Base-by-base conservation (phyloP, 352 stramenopile species). In the Pythium volutum region DNA sequence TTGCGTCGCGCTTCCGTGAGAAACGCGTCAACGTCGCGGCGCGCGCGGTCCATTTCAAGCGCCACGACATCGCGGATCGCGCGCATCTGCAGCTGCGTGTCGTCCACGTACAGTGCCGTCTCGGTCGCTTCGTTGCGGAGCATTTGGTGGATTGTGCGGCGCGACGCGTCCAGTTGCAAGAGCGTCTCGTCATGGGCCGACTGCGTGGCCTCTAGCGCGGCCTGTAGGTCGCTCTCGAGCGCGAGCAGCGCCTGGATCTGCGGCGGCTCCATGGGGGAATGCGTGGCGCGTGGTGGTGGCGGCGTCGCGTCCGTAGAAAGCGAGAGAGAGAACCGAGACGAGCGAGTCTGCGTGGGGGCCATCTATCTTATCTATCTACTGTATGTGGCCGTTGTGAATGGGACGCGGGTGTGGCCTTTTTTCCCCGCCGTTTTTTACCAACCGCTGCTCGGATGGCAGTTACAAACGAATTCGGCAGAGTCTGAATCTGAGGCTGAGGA, bases 211-310 rank as follows among this genome's bases (percentile, higher is more conserved):
- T 59, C 45, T 3, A 68, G 50, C 48, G 63, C 55, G 20, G 34
- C 59, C 5, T 64, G 41, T 10, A 76, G 66, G 33, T 65, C 60
- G 56, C n/a, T 18, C 22, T 69, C 57, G 12, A 76, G 66, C 57
- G 43, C 33, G 18, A 59, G 33, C 18, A 76, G 48, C 42, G 20
- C 38, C 38, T 51, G 31, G 16, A 33, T 59, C 41, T 47, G 51
- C 20, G 47, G 51, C 42, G 33, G 41, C 26, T 59, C 27, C 10
- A 47, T 45, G 8, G 33, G 3, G 48, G 47, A 42, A 20, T 43
- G 20, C 23, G 38, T 54, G 9, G 20, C n/a, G n/a, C n/a, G 16
- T 25, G 18, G 16, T 49, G 16, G 22, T 9, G 22, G 25, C 36
- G 15, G 16, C 34, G 33, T 20, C 27, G 15, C 4, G 26, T 53